Conservation (phyloP, 2,329 filamentous ascomycete species). For the Xylaria sp. region DNA sequence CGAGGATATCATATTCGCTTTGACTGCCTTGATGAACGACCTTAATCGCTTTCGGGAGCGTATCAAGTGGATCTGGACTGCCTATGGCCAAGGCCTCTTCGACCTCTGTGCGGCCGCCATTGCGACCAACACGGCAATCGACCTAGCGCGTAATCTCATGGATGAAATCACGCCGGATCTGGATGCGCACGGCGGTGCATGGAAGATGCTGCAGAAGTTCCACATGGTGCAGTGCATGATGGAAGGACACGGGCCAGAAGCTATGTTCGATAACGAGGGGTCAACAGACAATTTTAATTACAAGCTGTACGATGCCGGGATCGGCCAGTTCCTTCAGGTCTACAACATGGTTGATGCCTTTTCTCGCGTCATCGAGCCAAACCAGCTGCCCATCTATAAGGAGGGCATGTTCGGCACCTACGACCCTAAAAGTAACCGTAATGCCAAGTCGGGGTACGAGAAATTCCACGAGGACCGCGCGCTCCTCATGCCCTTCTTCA, state of each 20-base stretch:
- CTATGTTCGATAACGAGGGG: not conserved
- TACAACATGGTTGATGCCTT: slow-evolving; percentile 35
- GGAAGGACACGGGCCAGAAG: slow-evolving; percentile 29
- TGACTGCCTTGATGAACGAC: slow-evolving; percentile 46
- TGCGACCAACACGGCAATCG: slow-evolving; percentile 52
- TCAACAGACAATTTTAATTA: slow-evolving; percentile 38
- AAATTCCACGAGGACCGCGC: slow-evolving; percentile 52
- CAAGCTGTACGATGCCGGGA: slow-evolving; percentile 44
- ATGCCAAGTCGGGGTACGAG: slow-evolving; percentile 39
- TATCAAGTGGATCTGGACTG: slow-evolving; percentile 48
- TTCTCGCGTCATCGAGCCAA: slow-evolving; percentile 27
- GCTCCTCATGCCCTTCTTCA: slow-evolving; percentile 48
- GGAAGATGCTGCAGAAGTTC: slow-evolving; percentile 36
- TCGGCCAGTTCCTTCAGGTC: slow-evolving; percentile 36
- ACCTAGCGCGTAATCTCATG: slow-evolving; percentile 48
- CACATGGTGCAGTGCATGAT: slow-evolving; percentile 26
- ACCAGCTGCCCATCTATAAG: slow-evolving; percentile 37
- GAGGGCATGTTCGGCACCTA: slow-evolving; percentile 44
- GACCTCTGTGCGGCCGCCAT: slow-evolving; percentile 49
- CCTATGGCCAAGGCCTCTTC: slow-evolving; percentile 40
- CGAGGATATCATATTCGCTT: slow-evolving; percentile 46
- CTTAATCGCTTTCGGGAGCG: slow-evolving; percentile 44
- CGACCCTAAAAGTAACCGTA: slow-evolving; percentile 41
- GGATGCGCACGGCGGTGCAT: slow-evolving; percentile 39
- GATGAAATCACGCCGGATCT: slow-evolving; percentile 45